A percentile compares a stretch with the other conserved stretches of the same genome.
phyloP scores from a whole-genome alignment of 2,329 filamentous ascomycete species.

The Trichoderma semiorbis region DNA sequence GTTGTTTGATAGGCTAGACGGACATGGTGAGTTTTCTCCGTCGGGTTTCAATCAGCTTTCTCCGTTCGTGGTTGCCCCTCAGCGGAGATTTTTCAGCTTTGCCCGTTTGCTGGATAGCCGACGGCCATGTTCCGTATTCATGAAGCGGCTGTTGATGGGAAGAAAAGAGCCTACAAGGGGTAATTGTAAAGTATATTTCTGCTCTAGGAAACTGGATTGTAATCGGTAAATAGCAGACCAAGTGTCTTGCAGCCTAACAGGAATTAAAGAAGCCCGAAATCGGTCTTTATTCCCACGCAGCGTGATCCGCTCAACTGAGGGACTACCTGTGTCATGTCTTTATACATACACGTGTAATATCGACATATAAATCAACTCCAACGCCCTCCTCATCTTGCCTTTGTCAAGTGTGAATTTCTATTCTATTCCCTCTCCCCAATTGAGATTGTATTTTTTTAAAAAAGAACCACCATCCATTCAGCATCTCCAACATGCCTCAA shows the following conservation, averaged over 20 bases:
- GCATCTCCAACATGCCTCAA: slow-evolving; percentile 25
- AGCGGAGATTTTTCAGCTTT: slow-evolving; percentile 1
- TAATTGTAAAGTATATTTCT: background rate
- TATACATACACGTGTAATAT: slow-evolving; percentile 1
- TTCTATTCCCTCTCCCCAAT: background rate
- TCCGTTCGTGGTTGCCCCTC: background rate
- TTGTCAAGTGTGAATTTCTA: background rate
- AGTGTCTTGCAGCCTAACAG: background rate
- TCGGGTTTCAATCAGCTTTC: slow-evolving; percentile 7
- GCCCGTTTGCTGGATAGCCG: background rate
- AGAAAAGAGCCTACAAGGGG: background rate
- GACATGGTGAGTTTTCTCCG: slow-evolving; percentile 2
- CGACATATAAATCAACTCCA: background rate
- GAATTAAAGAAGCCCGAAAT: background rate
- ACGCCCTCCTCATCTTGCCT: background rate
- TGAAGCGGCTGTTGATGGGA: background rate
- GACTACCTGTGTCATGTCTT: background rate
- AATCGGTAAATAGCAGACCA: background rate
- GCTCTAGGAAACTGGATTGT: background rate
- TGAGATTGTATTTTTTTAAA: background rate
- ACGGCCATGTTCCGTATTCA: background rate
- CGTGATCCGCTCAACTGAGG: background rate
- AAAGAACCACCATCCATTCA: background rate
- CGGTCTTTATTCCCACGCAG: background rate
- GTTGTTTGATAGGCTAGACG: slow-evolving; percentile 10